These are phyloP conservation scores for Aspergillus tamarii DNA, from an alignment of 2,329 filamentous ascomycete species.

Conservation along the genomic window DNA sequence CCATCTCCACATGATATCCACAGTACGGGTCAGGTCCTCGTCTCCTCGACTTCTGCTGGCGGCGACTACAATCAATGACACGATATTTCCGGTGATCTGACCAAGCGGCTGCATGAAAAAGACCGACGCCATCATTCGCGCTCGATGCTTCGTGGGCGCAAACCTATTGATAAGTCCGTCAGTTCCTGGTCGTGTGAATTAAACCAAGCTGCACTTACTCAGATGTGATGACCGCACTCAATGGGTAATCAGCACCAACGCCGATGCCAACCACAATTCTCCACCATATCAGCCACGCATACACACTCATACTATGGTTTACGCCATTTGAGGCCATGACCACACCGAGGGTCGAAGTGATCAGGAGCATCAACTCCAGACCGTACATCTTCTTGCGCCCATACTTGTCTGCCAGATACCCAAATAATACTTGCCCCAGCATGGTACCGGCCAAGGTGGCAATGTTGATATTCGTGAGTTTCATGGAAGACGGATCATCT, in stretches of 20 bases:
- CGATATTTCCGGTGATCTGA: slow-evolving; percentile 66
- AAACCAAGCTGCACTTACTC: slow-evolving; percentile 54
- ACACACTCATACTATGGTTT: slow-evolving; percentile 48
- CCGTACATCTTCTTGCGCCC: slow-evolving; percentile 57
- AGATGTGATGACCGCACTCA: slow-evolving; percentile 68
- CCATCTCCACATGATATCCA: slow-evolving; percentile 69
- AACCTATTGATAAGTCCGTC: slow-evolving; percentile 37
- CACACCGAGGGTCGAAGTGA: slow-evolving; percentile 51
- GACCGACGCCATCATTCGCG: slow-evolving; percentile 69
- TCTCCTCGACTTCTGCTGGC: slow-evolving; percentile 28
- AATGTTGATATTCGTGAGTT: slow-evolving; percentile 48
- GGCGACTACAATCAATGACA: slow-evolving; percentile 55
- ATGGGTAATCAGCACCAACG: slow-evolving; percentile 70
- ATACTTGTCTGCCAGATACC: slow-evolving; percentile 51
- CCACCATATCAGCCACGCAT: slow-evolving; percentile 53
- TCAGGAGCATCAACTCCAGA: slow-evolving; percentile 52
- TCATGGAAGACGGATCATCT: slow-evolving; percentile 37
- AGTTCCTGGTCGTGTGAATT: not conserved
- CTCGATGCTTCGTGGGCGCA: slow-evolving; percentile 62
- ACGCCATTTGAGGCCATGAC: slow-evolving; percentile 50
- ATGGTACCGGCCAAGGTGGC: slow-evolving; percentile 52
- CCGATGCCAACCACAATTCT: slow-evolving; percentile 55
- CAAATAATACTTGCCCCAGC: slow-evolving; percentile 52
- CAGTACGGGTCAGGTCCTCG: slow-evolving; percentile 37
- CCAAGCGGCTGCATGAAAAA: slow-evolving; percentile 72